Conservation (phyloP, 257 asterid genomes). For the Marsdenia floribunda region DNA sequence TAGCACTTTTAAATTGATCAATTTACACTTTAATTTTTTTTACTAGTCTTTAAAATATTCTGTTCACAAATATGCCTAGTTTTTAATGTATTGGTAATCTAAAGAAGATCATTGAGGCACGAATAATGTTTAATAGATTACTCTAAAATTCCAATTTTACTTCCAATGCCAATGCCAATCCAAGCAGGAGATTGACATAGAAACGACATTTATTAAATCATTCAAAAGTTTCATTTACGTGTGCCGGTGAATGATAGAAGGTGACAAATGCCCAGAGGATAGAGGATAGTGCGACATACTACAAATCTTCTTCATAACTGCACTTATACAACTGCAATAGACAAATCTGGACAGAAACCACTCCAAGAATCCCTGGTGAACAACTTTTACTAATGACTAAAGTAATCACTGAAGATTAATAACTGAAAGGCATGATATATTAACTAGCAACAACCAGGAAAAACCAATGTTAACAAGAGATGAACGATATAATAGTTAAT, state of each 20-base stretch:
- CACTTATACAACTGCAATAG: neutral
- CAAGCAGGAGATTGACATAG: neutral
- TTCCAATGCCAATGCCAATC: neutral
- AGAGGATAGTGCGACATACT: neutral
- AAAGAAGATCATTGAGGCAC: neutral
- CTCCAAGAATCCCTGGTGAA: neutral
- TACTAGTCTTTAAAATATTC: neutral
- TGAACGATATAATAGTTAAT: neutral
- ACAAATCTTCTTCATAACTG: constrained; percentile 1
- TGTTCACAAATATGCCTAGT: neutral
- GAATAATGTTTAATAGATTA: neutral
- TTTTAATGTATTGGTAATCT: neutral
- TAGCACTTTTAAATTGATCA: neutral
- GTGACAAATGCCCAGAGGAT: neutral
- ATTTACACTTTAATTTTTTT: neutral
- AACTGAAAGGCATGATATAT: neutral
- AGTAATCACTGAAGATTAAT: neutral
- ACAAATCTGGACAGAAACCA: neutral
- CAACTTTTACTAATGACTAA: neutral
- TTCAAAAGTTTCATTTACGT: neutral
- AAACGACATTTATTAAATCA: neutral
- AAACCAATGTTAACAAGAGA: neutral
- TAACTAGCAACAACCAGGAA: neutral
- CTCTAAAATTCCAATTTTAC: neutral
- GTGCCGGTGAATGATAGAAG: neutral